These are phyloP conservation scores for Penicillium subrubescens DNA, from an alignment of 495 filamentous ascomycete species.

Conservation along the genomic window DNA sequence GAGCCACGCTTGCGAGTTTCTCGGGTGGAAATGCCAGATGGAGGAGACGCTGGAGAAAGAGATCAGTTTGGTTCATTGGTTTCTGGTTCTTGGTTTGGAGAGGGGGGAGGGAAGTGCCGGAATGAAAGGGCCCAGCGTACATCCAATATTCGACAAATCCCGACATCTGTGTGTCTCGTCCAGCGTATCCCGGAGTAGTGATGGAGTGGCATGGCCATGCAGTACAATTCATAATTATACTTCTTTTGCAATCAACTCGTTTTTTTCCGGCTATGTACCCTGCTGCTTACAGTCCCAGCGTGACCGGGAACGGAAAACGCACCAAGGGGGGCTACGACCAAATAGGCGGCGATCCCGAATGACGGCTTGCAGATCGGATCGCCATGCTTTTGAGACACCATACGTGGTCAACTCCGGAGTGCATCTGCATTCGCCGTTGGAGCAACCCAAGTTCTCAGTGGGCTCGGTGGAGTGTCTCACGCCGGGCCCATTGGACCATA, in stretches of 20 bases:
- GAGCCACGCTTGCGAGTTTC: conserved; percentile 12
- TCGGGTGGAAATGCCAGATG: conserved; percentile 26
- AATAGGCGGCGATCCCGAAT: conserved; percentile 30
- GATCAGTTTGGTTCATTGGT: too few species aligned
- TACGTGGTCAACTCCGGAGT: conserved; percentile 33
- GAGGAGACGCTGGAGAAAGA: neutral
- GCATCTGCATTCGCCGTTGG: conserved; percentile 24
- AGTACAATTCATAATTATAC: neutral
- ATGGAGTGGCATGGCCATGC: neutral
- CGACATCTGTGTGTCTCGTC: conserved; percentile 2
- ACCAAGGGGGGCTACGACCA: conserved; percentile 21
- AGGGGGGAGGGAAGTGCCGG: conserved; percentile 9
- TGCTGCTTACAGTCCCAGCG: conserved; percentile 9
- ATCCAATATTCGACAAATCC: conserved; percentile 7
- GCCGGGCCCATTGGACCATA: conserved; percentile 11
- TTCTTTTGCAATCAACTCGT: neutral
- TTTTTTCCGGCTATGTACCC: conserved; percentile 3
- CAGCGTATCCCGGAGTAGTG: neutral
- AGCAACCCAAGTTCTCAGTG: conserved; percentile 10
- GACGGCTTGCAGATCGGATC: conserved; percentile 46
- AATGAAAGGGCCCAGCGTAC: conserved; percentile 9
- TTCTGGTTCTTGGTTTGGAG: neutral
- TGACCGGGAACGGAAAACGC: conserved; percentile 25
- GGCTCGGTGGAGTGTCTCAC: conserved; percentile 9
- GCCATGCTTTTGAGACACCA: conserved; percentile 37